Evolutionary conservation across 345 rosid species (phyloP).

Genomic region (Murraya koenigii): DNA sequence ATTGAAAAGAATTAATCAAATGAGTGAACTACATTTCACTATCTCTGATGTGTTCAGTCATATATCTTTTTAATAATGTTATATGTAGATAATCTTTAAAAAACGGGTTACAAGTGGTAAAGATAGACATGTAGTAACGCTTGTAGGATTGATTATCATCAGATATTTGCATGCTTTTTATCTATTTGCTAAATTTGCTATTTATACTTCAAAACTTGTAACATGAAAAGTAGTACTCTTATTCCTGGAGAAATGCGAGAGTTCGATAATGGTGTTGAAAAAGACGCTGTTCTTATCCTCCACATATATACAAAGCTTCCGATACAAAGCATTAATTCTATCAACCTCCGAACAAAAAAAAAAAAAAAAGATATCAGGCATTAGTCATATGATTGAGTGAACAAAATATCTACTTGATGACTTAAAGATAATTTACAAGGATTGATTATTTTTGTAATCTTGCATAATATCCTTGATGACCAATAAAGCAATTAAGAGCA

Average conservation of each 20-base stretch:
- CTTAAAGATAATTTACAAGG: too few species aligned
- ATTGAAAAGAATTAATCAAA: background rate
- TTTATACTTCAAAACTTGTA: background rate
- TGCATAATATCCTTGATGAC: background rate
- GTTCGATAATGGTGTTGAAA: constrained; percentile 13
- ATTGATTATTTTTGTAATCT: background rate
- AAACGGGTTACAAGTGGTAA: too few species aligned
- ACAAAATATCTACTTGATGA: too few species aligned
- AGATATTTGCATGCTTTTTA: background rate
- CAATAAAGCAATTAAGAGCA: background rate
- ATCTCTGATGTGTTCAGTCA: background rate
- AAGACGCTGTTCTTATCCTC: constrained; percentile 24
- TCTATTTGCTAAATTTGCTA: background rate
- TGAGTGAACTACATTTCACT: background rate
- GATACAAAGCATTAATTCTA: background rate
- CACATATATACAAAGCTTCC: background rate
- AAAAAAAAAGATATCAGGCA: too few species aligned
- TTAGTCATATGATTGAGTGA: too few species aligned
- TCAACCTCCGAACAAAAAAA: too few species aligned
- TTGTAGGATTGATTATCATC: background rate
- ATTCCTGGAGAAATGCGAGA: background rate
- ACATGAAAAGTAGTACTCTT: background rate
- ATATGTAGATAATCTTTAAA: too few species aligned
- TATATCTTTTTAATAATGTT: background rate
- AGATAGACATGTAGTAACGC: background rate